Evolutionary conservation across 1,284 basidiomycete genomes (phyloP), one percentile per base, ranked within the genome.

Genomic region (Cutaneotrichosporon sp.): DNA sequence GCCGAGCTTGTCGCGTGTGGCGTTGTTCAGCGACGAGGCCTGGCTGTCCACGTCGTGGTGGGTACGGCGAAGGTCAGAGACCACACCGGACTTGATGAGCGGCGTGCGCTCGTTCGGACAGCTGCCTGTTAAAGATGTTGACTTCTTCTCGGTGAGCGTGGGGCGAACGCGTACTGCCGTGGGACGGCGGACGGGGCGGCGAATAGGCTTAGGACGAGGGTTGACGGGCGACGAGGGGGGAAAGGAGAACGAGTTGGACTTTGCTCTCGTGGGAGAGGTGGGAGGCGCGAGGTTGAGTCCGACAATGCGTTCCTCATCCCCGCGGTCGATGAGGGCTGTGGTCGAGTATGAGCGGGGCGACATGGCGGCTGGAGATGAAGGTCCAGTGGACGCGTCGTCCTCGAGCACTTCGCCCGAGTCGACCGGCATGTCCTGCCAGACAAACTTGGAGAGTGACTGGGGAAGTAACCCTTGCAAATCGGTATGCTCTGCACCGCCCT

Each of bases 1-100:
- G 21, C 76, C 76, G 50, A 78, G 61, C 0, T 71, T 73, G 16
- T 65, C 42, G 31, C 40, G 26, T 40, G 49, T n/a, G 5, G 31
- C 49, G 3, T 50, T 52, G 14, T 52, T 49, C 22, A 56, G 30
- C 31, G 63, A 34, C 51, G 65, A 49, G 2, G 65, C 50, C 36
- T 47, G 53, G 9, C 58, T 47, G 18, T 62, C 58, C 11, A 66
- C 64, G 26, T 72, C 61, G 6, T 69, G 70, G n/a, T 52, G 47
- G 5, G 71, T 71, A n/a, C 66, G 72, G 18, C 73, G 56, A 1
- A 70, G 53, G 70, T 78, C 77, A 34, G 71, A 70, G 56, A 72
- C 73, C 10, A 80, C 76, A 1, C 77, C 77, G 7, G 74, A 57
- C 56, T 78, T 80, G 70, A 80, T 77, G 64, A 80, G 68, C 46